Evolutionary conservation across 1,284 basidiomycete genomes (phyloP).

Genomic region (Caloboletus inedulis): DNA sequence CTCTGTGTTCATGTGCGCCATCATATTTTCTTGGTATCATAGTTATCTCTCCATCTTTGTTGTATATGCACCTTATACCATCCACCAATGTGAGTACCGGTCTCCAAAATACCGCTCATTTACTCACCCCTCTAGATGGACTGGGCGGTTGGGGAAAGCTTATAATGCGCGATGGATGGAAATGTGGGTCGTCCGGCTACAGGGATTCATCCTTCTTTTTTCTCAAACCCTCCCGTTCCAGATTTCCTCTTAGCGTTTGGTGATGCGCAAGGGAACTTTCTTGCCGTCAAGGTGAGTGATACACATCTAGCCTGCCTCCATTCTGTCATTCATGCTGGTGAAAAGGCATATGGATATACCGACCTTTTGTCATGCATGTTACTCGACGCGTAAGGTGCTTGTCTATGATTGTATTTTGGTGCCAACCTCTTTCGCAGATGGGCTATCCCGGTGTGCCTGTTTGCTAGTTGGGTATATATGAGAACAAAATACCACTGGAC

Average conservation of each 20-base stretch:
- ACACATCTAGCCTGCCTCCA: neutral
- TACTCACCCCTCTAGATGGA: slow-evolving; percentile 51
- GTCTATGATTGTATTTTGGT: neutral
- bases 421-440: slow-evolving; percentile 43
- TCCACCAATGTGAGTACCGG: slow-evolving; percentile 60
- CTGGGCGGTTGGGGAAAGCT: slow-evolving; percentile 73
- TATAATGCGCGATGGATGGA: slow-evolving; percentile 76
- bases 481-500: slow-evolving; percentile 77
- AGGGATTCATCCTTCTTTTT: neutral
- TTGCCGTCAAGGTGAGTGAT: slow-evolving; percentile 64
- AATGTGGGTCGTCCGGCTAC: slow-evolving; percentile 52
- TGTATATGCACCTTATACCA: slow-evolving; percentile 81
- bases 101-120: neutral
- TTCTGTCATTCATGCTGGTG: neutral
- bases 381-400: slow-evolving; percentile 67
- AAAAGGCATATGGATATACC: slow-evolving; percentile 76
- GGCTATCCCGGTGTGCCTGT: slow-evolving; percentile 82
- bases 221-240: slow-evolving; percentile 26
- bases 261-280: slow-evolving; percentile 81
- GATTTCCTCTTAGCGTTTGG: slow-evolving; percentile 73
- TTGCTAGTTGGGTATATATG: slow-evolving; percentile 78
- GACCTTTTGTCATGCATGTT: slow-evolving; percentile 84
- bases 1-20: neutral
- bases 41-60: slow-evolving; percentile 76
- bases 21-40: slow-evolving; percentile 1